Base-by-base conservation (phyloP, 2,329 filamentous ascomycete genomes). In the Diaporthe velutina region DNA sequence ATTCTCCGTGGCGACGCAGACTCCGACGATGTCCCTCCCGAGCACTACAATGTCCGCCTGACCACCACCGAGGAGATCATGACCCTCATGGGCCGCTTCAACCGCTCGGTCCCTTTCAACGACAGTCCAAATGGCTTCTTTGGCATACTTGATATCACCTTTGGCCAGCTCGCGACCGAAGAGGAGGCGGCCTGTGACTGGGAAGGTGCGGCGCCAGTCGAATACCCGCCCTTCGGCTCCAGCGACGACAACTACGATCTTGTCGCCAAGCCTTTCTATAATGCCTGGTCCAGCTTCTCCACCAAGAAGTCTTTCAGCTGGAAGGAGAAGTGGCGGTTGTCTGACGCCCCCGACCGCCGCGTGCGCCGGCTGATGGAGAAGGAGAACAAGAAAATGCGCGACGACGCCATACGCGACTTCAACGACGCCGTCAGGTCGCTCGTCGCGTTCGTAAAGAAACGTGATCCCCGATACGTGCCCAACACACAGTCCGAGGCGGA, bases 381-480 rank as follows among this genome's bases (percentile, higher is more conserved):
- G 83, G 96, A 98, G 82, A 99, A 99, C 83, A 94, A 92, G 79
- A 94, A 93, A 77, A 84, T 93, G 33, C 90, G 97, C 70, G 96
- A 98, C 28, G 94, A 96, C 71, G 95, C 92, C 3, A 90, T 94
- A 15, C 91, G 93, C 73, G 94, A 98, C 78, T 98, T 98, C 85
- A 98, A 98, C 83, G 95, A 98, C 76, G 94, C 95, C 4, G 95
- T 99, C 40, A 88, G 95, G 73, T 94, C 95, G 9, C 88, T 99
- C 17, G 93, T 98, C 3, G 89, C 92, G 2, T 98, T 98, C 83
- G 93, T 96, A 22, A 93, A 95, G 78, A 98, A 98, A 85, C 91
- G 97, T 45, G 97, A 99, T 81, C 95, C 95, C 0, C 91, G 97
- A 57, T 98, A 95, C 81, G 89, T 93, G 8, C 90, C 92, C 35